Evolutionary conservation across 2,329 filamentous ascomycete species (phyloP), one percentile per base, ranked within the genome.

Genomic region (Chaetomiaceae sp.): DNA sequence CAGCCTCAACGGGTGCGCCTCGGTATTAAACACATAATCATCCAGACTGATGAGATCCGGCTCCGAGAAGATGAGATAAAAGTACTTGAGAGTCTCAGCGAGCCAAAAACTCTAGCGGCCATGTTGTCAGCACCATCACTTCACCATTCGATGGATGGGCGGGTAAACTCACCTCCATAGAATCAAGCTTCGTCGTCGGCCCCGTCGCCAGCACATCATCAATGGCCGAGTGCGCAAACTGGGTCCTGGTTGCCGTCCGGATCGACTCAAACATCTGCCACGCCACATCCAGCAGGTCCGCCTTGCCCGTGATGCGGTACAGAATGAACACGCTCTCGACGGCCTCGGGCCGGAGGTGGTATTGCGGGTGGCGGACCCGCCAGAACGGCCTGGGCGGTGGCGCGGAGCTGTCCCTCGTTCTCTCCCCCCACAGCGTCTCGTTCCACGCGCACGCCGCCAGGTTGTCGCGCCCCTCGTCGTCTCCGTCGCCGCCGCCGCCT

Each of bases 31-130:
- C 48, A 89, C 84, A 73, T 79, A 89, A 7, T 88, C 79, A 66
- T 90, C 86, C 62, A 90, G 69, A 67, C 78, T 86, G 27, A 88
- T 72, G 20, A 82, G 64, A 11, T 77, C 73, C 3, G 82, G 78
- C 49, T 86, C 79, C 42, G 80, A 81, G 60, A 88, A 90, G 16
- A 88, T 78, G 52, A 90, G 69, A 61, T 86, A 90, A 56, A 89
- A 89, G 62, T 90, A 90, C 69, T 90, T 91, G 59, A 89, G 69
- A 36, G 86, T 90, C 73, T 90, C 86, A 3, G 83, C 83, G 61
- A 87, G 73, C 84, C 87, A 90, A 64, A 89, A 89, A 49, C 75
- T 78, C 73, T 76, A 36, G 25, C 53, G 8, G 40, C 44, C 40
- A 53, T 37, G 52, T 43, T 48, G 44, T 56, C 30, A 55, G 51